These are phyloP conservation scores for Xerocomellus intermedius DNA, from an alignment of 768 basidiomycete genomes.

Conservation along the genomic window DNA sequence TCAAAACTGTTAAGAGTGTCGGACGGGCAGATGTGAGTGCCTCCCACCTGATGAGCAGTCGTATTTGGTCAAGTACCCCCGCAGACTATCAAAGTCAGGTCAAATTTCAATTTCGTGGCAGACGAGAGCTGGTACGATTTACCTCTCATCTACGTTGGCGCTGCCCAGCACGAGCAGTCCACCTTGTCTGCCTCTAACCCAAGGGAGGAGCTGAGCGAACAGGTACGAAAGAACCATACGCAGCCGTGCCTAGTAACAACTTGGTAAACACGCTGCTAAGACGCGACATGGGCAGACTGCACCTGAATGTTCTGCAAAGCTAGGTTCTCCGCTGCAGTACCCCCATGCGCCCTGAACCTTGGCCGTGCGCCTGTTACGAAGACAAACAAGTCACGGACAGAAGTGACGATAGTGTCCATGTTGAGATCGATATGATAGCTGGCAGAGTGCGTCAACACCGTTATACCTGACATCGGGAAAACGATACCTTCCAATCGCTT, in stretches of 20 bases:
- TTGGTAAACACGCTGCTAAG: neutral
- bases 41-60: slow-evolving; percentile 84
- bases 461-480: neutral
- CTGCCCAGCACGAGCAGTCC: slow-evolving; percentile 94
- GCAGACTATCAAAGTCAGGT: slow-evolving; percentile 51
- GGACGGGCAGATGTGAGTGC: neutral
- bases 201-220: slow-evolving; percentile 93
- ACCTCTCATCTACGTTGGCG: slow-evolving; percentile 98
- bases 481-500: slow-evolving; percentile 83
- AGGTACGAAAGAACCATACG: slow-evolving; percentile 94
- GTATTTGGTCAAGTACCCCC: slow-evolving; percentile 97
- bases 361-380: slow-evolving; percentile 75
- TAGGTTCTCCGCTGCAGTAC: slow-evolving; percentile 83
- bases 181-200: slow-evolving; percentile 80
- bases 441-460: neutral
- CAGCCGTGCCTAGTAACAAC: slow-evolving; percentile 65
- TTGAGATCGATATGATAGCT: slow-evolving; percentile 95
- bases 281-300: neutral
- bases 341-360: slow-evolving; percentile 85
- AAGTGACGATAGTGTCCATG: slow-evolving; percentile 90
- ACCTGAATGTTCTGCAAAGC: slow-evolving; percentile 98
- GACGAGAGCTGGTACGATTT: neutral
- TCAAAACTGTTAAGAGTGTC: neutral
- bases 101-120: neutral
- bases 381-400: slow-evolving; percentile 78